Conservation (phyloP, 495 filamentous ascomycete genomes). For the Clohesyomyces aquaticus region DNA sequence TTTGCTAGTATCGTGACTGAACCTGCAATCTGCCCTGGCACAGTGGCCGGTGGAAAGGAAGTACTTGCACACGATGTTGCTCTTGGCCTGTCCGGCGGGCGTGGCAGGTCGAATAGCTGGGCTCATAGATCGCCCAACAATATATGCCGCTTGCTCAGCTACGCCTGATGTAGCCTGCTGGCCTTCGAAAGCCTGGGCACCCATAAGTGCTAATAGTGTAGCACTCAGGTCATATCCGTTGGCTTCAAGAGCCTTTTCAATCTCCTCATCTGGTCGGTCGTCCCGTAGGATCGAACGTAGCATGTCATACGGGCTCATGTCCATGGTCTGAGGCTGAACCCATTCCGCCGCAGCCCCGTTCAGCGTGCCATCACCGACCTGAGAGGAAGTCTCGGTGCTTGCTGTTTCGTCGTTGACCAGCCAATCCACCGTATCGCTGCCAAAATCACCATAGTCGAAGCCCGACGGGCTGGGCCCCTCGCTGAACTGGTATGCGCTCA, state of each 20-base stretch:
- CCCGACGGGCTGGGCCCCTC: conserved; percentile 70
- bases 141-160: conserved; percentile 51
- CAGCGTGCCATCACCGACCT: conserved; percentile 59
- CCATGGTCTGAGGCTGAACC: conserved; percentile 71
- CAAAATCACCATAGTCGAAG: conserved; percentile 88
- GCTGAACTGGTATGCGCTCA: conserved; percentile 93
- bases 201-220: conserved; percentile 85
- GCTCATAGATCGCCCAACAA: conserved; percentile 91
- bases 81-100: conserved; percentile 67
- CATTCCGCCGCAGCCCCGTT: conserved; percentile 81
- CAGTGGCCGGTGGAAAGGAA: conserved; percentile 91
- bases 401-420: conserved; percentile 86
- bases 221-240: conserved; percentile 92
- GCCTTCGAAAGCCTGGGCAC: conserved; percentile 49
- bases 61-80: conserved; percentile 91
- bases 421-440: conserved; percentile 95
- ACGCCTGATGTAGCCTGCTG: conserved; percentile 26
- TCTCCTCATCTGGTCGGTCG: conserved; percentile 87
- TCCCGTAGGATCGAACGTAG: conserved; percentile 91
- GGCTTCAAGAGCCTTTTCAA: conserved; percentile 81
- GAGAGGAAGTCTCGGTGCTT: conserved; percentile 71
- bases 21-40: conserved; percentile 91
- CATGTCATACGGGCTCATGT: conserved; percentile 99
- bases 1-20: conserved; percentile 92
- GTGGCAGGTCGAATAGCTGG: conserved; percentile 74